Evolutionary conservation across 2,329 filamentous ascomycete species (phyloP).

Genomic region (Fonsecaea erecta): DNA sequence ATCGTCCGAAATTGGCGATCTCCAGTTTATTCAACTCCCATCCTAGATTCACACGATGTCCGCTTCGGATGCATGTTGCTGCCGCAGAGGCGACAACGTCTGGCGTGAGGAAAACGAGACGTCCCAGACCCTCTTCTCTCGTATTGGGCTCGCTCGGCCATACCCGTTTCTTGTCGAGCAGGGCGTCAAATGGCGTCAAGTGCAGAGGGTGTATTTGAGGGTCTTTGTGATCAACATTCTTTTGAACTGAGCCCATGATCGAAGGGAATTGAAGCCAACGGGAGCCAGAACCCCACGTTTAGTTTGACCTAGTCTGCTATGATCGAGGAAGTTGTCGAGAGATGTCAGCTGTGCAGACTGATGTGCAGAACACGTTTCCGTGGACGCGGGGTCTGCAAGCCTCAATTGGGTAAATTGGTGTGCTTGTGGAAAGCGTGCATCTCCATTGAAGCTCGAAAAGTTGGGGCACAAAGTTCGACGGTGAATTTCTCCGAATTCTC

Average conservation of each 20-base stretch:
- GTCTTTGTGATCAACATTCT: slow-evolving; percentile 3
- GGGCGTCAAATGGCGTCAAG: slow-evolving; percentile 48
- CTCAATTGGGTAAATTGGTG: neutral
- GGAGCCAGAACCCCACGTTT: neutral
- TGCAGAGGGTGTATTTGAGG: slow-evolving; percentile 21
- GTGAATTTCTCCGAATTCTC: slow-evolving; percentile 4
- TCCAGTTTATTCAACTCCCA: slow-evolving; percentile 64
- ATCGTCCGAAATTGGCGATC: slow-evolving; percentile 59
- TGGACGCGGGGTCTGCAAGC: neutral
- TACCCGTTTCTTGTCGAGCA: slow-evolving; percentile 55
- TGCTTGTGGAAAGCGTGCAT: neutral
- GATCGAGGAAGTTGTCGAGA: neutral
- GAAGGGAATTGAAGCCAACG: neutral
- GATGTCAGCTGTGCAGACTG: neutral
- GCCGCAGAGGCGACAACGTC: slow-evolving; percentile 57
- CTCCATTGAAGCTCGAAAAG: neutral
- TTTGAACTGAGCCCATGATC: slow-evolving; percentile 8
- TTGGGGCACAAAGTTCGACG: neutral
- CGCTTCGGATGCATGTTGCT: slow-evolving; percentile 56
- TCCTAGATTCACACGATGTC: slow-evolving; percentile 57
- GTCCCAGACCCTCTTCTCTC: slow-evolving; percentile 58
- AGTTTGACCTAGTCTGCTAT: neutral
- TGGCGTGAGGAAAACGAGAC: slow-evolving; percentile 58
- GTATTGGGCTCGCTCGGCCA: slow-evolving; percentile 55
- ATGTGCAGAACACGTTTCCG: neutral